Conservation (phyloP, 257 asterid genomes). For the Verbascum thapsus region DNA sequence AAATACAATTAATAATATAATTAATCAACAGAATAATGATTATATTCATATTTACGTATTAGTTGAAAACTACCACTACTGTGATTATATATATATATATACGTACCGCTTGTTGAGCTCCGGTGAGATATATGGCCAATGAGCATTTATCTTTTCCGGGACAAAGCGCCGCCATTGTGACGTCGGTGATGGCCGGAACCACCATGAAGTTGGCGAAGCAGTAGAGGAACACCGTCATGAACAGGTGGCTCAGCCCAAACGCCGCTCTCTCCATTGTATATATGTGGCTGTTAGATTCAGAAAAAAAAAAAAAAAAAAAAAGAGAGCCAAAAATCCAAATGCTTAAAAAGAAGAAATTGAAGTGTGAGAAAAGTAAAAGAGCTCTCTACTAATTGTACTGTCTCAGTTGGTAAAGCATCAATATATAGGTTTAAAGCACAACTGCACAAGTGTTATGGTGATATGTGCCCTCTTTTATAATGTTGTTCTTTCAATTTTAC, state of each 20-base stretch:
- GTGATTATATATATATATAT: too few species aligned
- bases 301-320: background rate
- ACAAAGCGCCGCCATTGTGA: conserved; percentile 79
- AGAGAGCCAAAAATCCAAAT: background rate
- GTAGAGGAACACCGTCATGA: conserved; percentile 81
- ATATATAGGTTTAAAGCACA: conserved; percentile 26
- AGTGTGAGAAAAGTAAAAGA: background rate
- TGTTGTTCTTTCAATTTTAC: background rate
- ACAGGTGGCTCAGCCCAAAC: conserved; percentile 75
- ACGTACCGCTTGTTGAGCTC: conserved; percentile 82
- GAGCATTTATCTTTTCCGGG: conserved; percentile 83
- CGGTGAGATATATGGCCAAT: conserved; percentile 82
- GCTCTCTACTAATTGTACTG: conserved; percentile 1
- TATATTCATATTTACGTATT: too few species aligned
- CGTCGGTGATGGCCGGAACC: conserved; percentile 85
- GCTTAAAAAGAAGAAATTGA: conserved; percentile 1
- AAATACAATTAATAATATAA: too few species aligned
- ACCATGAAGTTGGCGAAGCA: conserved; percentile 82
- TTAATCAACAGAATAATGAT: too few species aligned
- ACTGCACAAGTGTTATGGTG: conserved; percentile 17
- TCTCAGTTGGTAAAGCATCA: conserved; percentile 10
- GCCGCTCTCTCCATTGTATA: conserved; percentile 44
- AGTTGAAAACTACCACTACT: too few species aligned
- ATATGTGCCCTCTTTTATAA: conserved; percentile 22
- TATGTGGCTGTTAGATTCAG: conserved; percentile 23